Conservation (phyloP, 192 early-diverging fungal genomes). For the Coemansia biformis region DNA sequence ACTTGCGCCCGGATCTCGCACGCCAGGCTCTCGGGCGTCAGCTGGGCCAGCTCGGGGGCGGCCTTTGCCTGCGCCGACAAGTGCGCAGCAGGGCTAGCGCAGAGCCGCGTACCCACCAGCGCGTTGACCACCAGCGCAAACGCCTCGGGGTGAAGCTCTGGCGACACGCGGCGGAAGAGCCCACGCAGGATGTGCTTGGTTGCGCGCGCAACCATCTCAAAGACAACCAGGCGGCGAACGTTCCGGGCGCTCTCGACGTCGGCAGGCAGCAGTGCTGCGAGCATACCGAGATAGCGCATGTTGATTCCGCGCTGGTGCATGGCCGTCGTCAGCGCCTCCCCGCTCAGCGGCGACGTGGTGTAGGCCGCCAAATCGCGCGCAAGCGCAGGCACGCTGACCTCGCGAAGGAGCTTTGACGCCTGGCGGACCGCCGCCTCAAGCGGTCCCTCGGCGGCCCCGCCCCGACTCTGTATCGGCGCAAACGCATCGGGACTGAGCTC, state of each 20-base stretch:
- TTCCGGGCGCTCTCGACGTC: constrained; percentile 15
- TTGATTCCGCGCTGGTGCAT: constrained; percentile 96
- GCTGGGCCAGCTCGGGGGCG: constrained; percentile 43
- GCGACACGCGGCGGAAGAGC: constrained; percentile 55
- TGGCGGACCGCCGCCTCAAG: constrained; percentile 66
- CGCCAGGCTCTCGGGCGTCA: constrained; percentile 63
- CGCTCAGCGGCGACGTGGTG: constrained; percentile 68
- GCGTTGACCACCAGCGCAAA: constrained; percentile 83
- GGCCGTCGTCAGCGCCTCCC: constrained; percentile 64
- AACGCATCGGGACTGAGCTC: constrained; percentile 59
- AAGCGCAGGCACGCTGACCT: constrained; percentile 59
- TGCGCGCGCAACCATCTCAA: constrained; percentile 86
- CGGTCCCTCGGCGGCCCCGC: constrained; percentile 7
- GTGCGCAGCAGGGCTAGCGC: constrained; percentile 51
- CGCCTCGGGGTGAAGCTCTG: constrained; percentile 55
- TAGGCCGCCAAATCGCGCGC: constrained; percentile 59
- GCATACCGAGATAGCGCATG: constrained; percentile 89
- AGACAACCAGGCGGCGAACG: constrained; percentile 59
- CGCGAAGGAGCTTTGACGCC: constrained; percentile 70
- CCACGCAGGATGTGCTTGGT: constrained; percentile 79
- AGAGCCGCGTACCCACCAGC: constrained; percentile 60
- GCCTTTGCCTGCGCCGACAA: constrained; percentile 36
- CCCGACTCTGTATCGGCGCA: constrained; percentile 47
- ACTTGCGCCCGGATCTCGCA: constrained; percentile 61
- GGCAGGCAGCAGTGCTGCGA: constrained; percentile 59